Percentiles rank a stretch among this genome's conserved stretches.
Evolutionary conservation across 129 eudicot species (phyloP).

Genomic region (Saposhnikovia divaricata): DNA sequence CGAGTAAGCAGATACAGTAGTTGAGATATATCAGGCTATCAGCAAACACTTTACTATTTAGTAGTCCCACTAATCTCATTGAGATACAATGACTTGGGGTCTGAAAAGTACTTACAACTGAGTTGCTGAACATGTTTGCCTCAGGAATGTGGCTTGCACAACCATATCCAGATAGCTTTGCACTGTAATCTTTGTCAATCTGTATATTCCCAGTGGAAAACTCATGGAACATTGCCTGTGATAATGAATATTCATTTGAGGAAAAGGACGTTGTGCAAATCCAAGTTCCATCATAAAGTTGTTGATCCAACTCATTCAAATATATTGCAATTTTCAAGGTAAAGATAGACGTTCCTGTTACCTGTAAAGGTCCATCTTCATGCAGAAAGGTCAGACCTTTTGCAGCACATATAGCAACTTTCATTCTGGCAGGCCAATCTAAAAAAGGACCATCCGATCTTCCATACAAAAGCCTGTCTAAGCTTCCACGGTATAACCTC

Average conservation of each 20-base stretch:
- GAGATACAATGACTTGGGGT: background rate
- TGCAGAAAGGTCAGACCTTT: conserved; percentile 94
- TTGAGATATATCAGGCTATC: background rate
- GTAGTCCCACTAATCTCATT: background rate
- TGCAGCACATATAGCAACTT: conserved; percentile 94
- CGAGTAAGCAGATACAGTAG: background rate
- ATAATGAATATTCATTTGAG: conserved; percentile 6
- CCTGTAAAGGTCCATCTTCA: conserved; percentile 99
- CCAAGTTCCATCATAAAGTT: too few relatives aligned
- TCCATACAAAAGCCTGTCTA: conserved; percentile 80
- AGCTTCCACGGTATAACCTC: conserved; percentile 83
- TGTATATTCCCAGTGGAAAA: conserved; percentile 90
- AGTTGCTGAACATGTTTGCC: conserved; percentile 44
- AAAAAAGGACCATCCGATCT: conserved; percentile 86
- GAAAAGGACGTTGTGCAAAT: background rate
- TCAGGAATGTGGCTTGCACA: conserved; percentile 78
- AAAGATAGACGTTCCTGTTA: conserved; percentile 11
- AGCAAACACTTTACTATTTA: background rate
- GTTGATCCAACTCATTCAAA: background rate
- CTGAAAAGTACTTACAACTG: conserved; percentile 41
- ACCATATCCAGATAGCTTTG: conserved; percentile 96
- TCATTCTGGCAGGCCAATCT: conserved; percentile 93
- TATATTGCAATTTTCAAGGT: background rate
- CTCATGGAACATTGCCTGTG: conserved; percentile 97
- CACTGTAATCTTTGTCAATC: conserved; percentile 92